phyloP scores from a whole-genome alignment of 345 rosid genomes.

The Eucalyptus tenuipes region DNA sequence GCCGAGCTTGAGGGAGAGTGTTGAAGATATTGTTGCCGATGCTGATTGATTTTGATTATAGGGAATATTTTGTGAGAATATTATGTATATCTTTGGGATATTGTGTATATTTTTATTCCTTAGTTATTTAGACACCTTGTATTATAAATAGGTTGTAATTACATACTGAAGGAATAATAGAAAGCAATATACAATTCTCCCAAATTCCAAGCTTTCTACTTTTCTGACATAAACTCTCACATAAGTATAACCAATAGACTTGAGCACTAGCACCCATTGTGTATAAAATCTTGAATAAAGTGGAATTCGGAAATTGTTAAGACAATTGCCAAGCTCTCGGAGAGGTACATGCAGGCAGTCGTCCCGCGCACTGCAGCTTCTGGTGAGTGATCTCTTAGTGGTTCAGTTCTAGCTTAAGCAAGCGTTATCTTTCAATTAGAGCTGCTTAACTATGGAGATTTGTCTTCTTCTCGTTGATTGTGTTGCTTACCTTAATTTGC shows the following conservation, averaged over 20 bases:
- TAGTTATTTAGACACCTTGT: too few relatives aligned
- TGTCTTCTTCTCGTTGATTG: neutral
- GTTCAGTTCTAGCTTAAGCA: neutral
- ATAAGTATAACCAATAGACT: neutral
- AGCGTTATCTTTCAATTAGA: neutral
- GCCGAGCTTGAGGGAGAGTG: too few relatives aligned
- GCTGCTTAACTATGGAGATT: neutral
- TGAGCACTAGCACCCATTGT: neutral
- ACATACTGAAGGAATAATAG: too few relatives aligned
- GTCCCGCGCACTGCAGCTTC: slow-evolving; percentile 90
- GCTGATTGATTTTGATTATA: too few relatives aligned
- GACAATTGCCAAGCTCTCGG: neutral
- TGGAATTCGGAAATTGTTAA: neutral
- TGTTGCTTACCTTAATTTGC: neutral
- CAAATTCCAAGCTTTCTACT: too few relatives aligned
- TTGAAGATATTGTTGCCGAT: too few relatives aligned
- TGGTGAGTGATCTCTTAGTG: slow-evolving; percentile 17
- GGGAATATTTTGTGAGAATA: too few relatives aligned
- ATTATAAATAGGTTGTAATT: too few relatives aligned
- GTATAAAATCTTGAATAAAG: neutral
- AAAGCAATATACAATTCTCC: too few relatives aligned
- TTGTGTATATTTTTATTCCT: too few relatives aligned
- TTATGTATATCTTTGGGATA: too few relatives aligned
- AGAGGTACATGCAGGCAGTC: slow-evolving; percentile 76
- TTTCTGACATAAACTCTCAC: neutral